Base-by-base conservation (phyloP, 805 yeast genomes). In the Zygotorulaspora florentina region DNA sequence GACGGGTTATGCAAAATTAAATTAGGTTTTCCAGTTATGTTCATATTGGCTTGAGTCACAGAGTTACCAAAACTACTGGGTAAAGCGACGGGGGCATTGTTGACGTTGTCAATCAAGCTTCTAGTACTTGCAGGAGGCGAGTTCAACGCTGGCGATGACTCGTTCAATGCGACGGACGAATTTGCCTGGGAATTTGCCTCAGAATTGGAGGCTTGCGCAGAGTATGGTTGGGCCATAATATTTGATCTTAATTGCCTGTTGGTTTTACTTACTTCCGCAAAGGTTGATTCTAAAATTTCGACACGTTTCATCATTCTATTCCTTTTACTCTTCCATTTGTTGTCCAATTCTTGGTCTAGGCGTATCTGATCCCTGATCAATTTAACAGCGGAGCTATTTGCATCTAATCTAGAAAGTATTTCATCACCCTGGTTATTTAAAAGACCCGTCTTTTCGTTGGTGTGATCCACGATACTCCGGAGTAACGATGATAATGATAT, bases 361-460 rank as follows among this genome's bases (percentile, higher is more conserved):
- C 45, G 47, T 2, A 60, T 10, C 47, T 64, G 61, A n/a, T 62
- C 59, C 30, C 52, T 61, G 12, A 64, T 51, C 17, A 59, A 25
- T 28, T 54, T 51, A 2, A 50, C 55, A 7, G 57, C 38, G n/a
- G 49, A 51, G 8, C 56, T 55, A 23, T 55, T 54, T 3, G 52
- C 49, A 12, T 61, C 54, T 31, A 59, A 40, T 38, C 53, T 53
- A 6, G 55, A 47, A 25, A 63, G 41, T 20, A 55, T 49, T 11
- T 54, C 59, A 37, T 61, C 63, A 28, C 67, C 66, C 11, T 54
- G 41, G 20, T 39, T 42, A 12, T 46, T 51, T 23, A 61, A 42
- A n/a, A 59, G 38, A 5, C 67, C 67, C 17, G 61, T 57, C 27
- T 52, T 61, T 11, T 59, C 63, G 2, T 47, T 35, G 2, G 59